A percentile compares a stretch with the other conserved stretches of the same genome.
Evolutionary conservation across 768 basidiomycete genomes (phyloP).

Genomic region (Kwoniella europaea): DNA sequence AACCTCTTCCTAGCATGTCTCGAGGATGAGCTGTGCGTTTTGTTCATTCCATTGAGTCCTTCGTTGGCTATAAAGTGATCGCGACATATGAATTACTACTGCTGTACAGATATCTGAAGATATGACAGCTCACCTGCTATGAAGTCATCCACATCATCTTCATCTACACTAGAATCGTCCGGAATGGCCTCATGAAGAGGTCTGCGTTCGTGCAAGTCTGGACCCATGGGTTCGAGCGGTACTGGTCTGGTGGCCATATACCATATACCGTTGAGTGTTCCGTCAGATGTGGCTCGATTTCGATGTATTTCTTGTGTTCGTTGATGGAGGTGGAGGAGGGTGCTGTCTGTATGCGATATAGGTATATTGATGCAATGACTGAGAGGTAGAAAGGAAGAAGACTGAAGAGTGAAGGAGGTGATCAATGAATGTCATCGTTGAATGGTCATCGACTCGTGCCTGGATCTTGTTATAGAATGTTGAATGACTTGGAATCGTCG

Average conservation of each 20-base stretch:
- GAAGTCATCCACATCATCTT: slow-evolving; percentile 34
- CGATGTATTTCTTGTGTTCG: no score
- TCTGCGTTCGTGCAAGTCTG: slow-evolving; percentile 15
- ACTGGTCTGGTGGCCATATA: slow-evolving; percentile 13
- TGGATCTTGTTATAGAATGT: neutral
- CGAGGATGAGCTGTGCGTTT: slow-evolving; percentile 13
- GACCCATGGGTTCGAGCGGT: slow-evolving; percentile 11
- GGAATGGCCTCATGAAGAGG: slow-evolving; percentile 4
- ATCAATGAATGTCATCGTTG: neutral
- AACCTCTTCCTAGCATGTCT: slow-evolving; percentile 37
- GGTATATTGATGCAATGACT: neutral
- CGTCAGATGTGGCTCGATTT: neutral
- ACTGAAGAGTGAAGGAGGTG: neutral
- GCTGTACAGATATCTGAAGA: neutral
- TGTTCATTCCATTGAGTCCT: slow-evolving; percentile 1
- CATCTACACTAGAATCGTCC: slow-evolving; percentile 5
- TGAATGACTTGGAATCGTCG: neutral
- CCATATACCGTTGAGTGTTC: slow-evolving; percentile 2
- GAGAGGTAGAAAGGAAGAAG: neutral
- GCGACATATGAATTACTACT: neutral
- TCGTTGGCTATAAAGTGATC: slow-evolving; percentile 7
- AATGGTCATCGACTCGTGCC: neutral
- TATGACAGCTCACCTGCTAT: slow-evolving; percentile 23
- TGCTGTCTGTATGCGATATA: no score
- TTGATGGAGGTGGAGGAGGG: no score